phyloP scores from a whole-genome alignment of 2,329 filamentous ascomycete species.

The Alternaria angustiovoidea region DNA sequence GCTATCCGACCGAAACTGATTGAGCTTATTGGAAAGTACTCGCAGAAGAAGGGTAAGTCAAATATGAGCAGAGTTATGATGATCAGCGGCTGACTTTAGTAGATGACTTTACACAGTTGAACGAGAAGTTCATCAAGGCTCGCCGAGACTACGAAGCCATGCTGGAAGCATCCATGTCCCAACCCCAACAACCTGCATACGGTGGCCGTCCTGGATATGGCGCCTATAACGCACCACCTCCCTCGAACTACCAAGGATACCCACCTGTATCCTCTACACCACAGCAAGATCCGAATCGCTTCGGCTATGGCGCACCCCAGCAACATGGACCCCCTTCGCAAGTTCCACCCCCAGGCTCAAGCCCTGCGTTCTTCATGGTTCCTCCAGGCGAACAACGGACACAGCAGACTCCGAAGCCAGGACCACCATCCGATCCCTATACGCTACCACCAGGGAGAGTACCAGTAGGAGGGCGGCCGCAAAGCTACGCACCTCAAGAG shows the following conservation, averaged over 20 bases:
- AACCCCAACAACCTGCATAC: slow-evolving; percentile 82
- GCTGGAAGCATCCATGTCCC: slow-evolving; percentile 96
- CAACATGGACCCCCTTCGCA: slow-evolving; percentile 47
- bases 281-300: slow-evolving; percentile 44
- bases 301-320: slow-evolving; percentile 43
- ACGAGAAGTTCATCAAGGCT: slow-evolving; percentile 99
- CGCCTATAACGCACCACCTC: slow-evolving; percentile 45
- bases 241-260: slow-evolving; percentile 42
- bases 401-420: slow-evolving; percentile 43
- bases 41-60: slow-evolving; percentile 89
- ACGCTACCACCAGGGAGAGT: slow-evolving; percentile 48
- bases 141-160: slow-evolving; percentile 94
- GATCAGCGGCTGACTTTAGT: slow-evolving; percentile 21
- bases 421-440: slow-evolving; percentile 48
- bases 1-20: slow-evolving; percentile 96
- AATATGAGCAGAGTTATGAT: background rate
- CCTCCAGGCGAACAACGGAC: slow-evolving; percentile 42
- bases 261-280: slow-evolving; percentile 45
- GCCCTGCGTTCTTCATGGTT: slow-evolving; percentile 52
- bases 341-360: slow-evolving; percentile 50
- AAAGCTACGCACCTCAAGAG: slow-evolving; percentile 56
- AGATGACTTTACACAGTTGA: slow-evolving; percentile 98
- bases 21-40: slow-evolving; percentile 98
- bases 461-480: slow-evolving; percentile 43
- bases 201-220: slow-evolving; percentile 65